Percentiles rank a stretch among this genome's conserved stretches.
Evolutionary conservation across 108 stramenopile species (phyloP).

Genomic region (Fragilaria radians): DNA sequence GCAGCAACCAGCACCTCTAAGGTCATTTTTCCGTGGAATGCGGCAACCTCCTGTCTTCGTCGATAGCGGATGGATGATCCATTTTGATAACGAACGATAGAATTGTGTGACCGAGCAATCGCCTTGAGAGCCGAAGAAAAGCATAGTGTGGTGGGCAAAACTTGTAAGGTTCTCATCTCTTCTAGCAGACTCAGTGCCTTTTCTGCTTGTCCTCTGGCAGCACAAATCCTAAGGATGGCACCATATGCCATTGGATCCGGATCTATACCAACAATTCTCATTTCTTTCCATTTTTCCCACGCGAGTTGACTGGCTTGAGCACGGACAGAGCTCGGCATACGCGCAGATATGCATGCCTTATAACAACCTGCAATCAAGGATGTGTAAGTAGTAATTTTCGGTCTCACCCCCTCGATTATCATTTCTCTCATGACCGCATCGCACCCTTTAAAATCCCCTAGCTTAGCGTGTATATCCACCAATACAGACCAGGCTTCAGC

Average conservation of each 20-base stretch:
- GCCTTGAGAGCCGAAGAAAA: conserved; percentile 70
- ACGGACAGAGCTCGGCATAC: conserved; percentile 59
- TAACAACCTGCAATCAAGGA: conserved; percentile 77
- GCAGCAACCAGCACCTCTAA: conserved; percentile 64
- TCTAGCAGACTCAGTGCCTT: conserved; percentile 66
- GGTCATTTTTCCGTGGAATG: conserved; percentile 78
- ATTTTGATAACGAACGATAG: conserved; percentile 57
- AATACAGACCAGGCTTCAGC: conserved; percentile 72
- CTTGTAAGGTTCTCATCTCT: conserved; percentile 66
- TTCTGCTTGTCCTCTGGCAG: conserved; percentile 71
- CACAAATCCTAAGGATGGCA: conserved; percentile 66
- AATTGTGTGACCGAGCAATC: conserved; percentile 63
- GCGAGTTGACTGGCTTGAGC: conserved; percentile 62
- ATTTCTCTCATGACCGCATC: conserved; percentile 66
- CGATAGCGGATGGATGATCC: conserved; percentile 53
- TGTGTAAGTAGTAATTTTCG: conserved; percentile 74
- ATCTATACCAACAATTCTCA: conserved; percentile 65
- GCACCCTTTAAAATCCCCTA: conserved; percentile 74
- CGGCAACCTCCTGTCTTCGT: conserved; percentile 52
- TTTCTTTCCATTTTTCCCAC: conserved; percentile 80
- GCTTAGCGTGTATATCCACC: conserved; percentile 74
- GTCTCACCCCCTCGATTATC: conserved; percentile 26
- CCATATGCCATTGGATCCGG: conserved; percentile 86
- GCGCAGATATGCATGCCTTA: conserved; percentile 61
- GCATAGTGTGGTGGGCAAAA: conserved; percentile 74